phyloP scores from a whole-genome alignment of 768 basidiomycete genomes.

The Multifurca ochricompacta region DNA sequence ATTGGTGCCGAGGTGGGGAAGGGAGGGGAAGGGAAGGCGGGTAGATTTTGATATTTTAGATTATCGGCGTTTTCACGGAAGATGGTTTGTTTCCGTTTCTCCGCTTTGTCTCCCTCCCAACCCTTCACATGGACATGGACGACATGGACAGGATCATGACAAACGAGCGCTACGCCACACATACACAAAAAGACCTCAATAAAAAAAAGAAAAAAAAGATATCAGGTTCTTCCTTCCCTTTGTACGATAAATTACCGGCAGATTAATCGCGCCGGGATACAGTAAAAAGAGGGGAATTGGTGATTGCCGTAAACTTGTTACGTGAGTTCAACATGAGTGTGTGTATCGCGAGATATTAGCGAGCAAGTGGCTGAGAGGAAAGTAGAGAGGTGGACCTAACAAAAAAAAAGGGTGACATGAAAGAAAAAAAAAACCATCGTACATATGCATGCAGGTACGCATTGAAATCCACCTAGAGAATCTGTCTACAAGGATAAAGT shows the following conservation, averaged over 20 bases:
- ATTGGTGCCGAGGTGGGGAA: too few species aligned
- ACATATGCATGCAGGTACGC: conserved; percentile 5
- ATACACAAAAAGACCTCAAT: too few species aligned
- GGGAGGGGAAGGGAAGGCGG: too few species aligned
- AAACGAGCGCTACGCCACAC: not conserved
- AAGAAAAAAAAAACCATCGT: not conserved
- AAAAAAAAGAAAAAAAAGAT: not conserved
- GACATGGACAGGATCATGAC: not conserved
- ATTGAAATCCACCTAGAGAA: conserved; percentile 9
- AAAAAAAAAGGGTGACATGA: not conserved
- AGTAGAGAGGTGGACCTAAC: not conserved
- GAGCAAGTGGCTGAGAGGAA: not conserved
- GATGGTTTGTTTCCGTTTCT: too few species aligned
- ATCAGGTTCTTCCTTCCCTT: conserved; percentile 5
- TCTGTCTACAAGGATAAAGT: not conserved
- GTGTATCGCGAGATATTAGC: not conserved
- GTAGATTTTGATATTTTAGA: too few species aligned
- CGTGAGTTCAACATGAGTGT: not conserved
- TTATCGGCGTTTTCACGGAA: too few species aligned
- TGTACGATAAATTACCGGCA: conserved; percentile 8
- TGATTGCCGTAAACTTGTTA: conserved; percentile 6
- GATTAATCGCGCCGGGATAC: not conserved
- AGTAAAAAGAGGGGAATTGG: not conserved
- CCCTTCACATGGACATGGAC: not conserved
- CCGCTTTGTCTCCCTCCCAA: too few species aligned